Percentiles rank a stretch among this genome's conserved stretches.
Evolutionary conservation across 192 early-diverging fungal genomes (phyloP).

Genomic region (Backusella sp.): DNA sequence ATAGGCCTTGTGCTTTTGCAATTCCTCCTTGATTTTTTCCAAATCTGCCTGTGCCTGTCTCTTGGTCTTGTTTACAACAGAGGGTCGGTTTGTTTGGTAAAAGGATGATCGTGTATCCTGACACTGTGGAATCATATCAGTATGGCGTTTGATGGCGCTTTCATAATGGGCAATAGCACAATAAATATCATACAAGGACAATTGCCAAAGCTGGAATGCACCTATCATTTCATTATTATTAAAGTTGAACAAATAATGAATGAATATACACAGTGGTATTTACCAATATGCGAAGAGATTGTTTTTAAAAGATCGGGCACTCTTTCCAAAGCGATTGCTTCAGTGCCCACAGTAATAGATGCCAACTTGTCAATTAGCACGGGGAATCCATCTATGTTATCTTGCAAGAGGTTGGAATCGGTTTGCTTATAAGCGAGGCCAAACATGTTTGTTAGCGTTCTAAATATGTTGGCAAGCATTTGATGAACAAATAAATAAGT

Average conservation of each 20-base stretch:
- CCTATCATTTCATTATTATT: constrained; percentile 26
- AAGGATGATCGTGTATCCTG: constrained; percentile 22
- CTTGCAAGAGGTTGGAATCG: too few species aligned
- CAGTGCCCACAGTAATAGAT: too few species aligned
- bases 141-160: constrained; percentile 52
- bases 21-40: constrained; percentile 23
- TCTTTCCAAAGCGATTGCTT: constrained; percentile 21
- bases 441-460: too few species aligned
- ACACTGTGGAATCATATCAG: constrained; percentile 31
- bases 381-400: too few species aligned
- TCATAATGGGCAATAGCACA: constrained; percentile 63
- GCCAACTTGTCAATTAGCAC: too few species aligned
- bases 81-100: constrained; percentile 12
- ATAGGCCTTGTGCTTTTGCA: constrained; percentile 22
- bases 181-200: constrained; percentile 72
- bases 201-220: constrained; percentile 81
- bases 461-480: too few species aligned
- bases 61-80: constrained; percentile 18
- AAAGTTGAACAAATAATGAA: background rate
- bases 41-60: constrained; percentile 25
- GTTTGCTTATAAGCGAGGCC: too few species aligned
- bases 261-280: background rate
- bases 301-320: constrained; percentile 17
- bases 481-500: too few species aligned
- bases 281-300: constrained; percentile 26